Evolutionary conservation across 345 rosid genomes (phyloP).

Genomic region (Streptanthus diversifolius): DNA sequence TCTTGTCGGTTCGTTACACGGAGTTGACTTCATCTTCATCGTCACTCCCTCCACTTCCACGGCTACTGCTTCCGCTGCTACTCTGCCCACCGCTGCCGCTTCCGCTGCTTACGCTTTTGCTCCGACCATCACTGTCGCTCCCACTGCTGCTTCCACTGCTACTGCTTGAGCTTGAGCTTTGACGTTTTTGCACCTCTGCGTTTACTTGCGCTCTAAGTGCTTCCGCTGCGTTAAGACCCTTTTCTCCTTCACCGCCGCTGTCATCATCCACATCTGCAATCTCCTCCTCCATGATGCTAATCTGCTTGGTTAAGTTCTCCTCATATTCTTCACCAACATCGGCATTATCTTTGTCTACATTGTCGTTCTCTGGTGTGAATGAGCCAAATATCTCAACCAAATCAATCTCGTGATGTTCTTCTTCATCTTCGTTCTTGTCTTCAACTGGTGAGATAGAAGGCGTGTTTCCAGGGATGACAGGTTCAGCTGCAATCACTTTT

Average conservation of each 20-base stretch:
- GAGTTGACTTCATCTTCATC: constrained; percentile 70
- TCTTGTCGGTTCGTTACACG: constrained; percentile 29
- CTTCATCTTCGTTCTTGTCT: constrained; percentile 51
- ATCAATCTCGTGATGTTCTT: constrained; percentile 63
- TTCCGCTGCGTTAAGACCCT: constrained; percentile 87
- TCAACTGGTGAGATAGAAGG: constrained; percentile 34
- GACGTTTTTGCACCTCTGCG: constrained; percentile 39
- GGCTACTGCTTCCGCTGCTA: constrained; percentile 45
- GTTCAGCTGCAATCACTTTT: constrained; percentile 39
- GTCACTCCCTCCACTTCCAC: constrained; percentile 34
- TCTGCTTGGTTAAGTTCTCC: constrained; percentile 16
- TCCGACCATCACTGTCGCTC: constrained; percentile 58
- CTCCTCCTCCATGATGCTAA: constrained; percentile 47
- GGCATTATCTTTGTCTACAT: constrained; percentile 33
- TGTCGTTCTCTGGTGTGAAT: constrained; percentile 45
- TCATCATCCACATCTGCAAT: constrained; percentile 90
- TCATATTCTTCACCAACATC: constrained; percentile 33
- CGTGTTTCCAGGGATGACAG: constrained; percentile 30
- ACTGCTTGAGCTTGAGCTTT: constrained; percentile 66
- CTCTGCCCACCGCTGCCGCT: constrained; percentile 45
- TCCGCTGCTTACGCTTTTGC: constrained; percentile 51
- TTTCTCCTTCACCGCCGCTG: constrained; percentile 43
- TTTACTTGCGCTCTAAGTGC: constrained; percentile 84
- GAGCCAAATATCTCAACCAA: constrained; percentile 63
- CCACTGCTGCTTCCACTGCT: constrained; percentile 69